Conservation (phyloP, 192 early-diverging fungal species). For the Phycomyces nitens region DNA sequence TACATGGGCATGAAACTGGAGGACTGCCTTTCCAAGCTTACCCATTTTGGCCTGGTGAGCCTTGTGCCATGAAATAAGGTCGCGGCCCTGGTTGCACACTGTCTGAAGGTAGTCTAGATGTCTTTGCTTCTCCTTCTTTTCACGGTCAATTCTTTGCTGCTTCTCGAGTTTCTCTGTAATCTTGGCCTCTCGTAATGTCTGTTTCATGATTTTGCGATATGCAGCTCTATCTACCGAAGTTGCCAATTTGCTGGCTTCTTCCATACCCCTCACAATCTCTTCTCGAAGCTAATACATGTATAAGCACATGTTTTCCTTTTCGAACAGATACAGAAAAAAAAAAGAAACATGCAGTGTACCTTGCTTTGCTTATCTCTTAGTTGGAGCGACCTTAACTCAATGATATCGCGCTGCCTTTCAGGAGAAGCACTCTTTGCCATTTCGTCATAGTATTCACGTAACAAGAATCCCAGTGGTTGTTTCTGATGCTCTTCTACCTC, state of each 20-base stretch:
- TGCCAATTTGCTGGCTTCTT: slow-evolving; percentile 68
- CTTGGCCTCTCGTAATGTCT: slow-evolving; percentile 75
- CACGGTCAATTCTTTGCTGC: slow-evolving; percentile 84
- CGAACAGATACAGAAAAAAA: background rate
- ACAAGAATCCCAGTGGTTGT: slow-evolving; percentile 42
- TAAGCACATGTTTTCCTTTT: background rate
- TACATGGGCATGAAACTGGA: slow-evolving; percentile 72
- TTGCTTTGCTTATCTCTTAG: slow-evolving; percentile 75
- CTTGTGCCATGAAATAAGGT: slow-evolving; percentile 70
- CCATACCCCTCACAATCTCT: slow-evolving; percentile 70
- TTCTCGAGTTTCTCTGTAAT: slow-evolving; percentile 87
- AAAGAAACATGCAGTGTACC: slow-evolving; percentile 28
- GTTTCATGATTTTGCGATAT: slow-evolving; percentile 77
- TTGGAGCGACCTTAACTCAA: slow-evolving; percentile 81
- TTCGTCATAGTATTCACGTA: slow-evolving; percentile 37
- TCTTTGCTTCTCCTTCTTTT: slow-evolving; percentile 80
- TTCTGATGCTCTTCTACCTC: slow-evolving; percentile 35
- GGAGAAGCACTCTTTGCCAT: slow-evolving; percentile 35
- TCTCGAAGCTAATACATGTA: slow-evolving; percentile 50
- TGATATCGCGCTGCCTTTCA: slow-evolving; percentile 69
- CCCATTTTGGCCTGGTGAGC: slow-evolving; percentile 62
- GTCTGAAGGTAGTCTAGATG: slow-evolving; percentile 76
- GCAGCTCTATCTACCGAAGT: slow-evolving; percentile 74
- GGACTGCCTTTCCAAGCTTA: slow-evolving; percentile 73
- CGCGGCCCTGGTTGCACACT: slow-evolving; percentile 71